A percentile compares a stretch with the other conserved stretches of the same genome.
These are phyloP conservation scores for Hirsutella rhossiliensis DNA, from an alignment of 2,329 filamentous ascomycete genomes.

Conservation along the genomic window DNA sequence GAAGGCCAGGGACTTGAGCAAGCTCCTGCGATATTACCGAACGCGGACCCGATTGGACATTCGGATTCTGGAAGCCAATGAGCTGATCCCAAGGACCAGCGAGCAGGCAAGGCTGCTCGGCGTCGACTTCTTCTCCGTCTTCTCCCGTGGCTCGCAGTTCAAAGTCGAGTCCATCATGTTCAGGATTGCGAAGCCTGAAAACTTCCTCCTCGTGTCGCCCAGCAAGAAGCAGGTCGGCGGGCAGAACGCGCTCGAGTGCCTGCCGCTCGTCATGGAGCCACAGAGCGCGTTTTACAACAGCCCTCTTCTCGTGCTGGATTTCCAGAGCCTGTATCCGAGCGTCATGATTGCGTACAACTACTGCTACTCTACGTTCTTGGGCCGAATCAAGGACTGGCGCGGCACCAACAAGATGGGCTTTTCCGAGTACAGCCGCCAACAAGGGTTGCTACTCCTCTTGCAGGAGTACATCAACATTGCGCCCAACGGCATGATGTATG, in stretches of 20 bases:
- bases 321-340: conserved; percentile 91
- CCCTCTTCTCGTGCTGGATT: conserved; percentile 83
- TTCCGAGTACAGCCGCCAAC: conserved; percentile 68
- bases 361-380: conserved; percentile 94
- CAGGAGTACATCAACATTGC: conserved; percentile 83
- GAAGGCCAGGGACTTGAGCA: conserved; percentile 56
- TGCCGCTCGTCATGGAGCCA: conserved; percentile 95
- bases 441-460: conserved; percentile 62
- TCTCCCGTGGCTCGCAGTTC: conserved; percentile 90
- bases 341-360: conserved; percentile 99
- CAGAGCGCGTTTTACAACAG: conserved; percentile 89
- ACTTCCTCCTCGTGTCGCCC: conserved; percentile 81
- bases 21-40: conserved; percentile 67
- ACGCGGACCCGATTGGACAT: conserved; percentile 68
- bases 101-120: conserved; percentile 89
- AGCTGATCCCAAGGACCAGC: conserved; percentile 77
- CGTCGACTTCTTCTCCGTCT: conserved; percentile 94
- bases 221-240: conserved; percentile 83
- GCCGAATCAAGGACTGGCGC: conserved; percentile 77
- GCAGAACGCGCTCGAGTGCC: conserved; percentile 88
- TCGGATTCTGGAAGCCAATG: conserved; percentile 85
- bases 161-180: conserved; percentile 99
- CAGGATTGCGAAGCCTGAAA: conserved; percentile 92
- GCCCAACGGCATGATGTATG: conserved; percentile 95
- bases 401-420: conserved; percentile 93